Evolutionary conservation across 2,329 filamentous ascomycete genomes (phyloP).

Genomic region (Monilinia fructigena): DNA sequence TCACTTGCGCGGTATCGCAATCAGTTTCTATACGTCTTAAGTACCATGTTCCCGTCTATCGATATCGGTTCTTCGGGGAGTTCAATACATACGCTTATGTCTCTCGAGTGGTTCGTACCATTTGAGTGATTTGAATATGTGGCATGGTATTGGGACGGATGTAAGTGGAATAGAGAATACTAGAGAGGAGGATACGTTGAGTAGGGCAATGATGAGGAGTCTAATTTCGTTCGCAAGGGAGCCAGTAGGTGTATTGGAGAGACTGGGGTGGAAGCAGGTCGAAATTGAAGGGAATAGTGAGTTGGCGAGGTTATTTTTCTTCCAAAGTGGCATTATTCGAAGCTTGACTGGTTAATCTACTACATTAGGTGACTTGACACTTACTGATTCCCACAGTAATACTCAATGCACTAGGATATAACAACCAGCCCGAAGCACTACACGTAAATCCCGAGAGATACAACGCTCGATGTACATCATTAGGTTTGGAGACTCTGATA

Average conservation of each 20-base stretch:
- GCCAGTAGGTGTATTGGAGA: background rate
- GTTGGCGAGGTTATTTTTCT: background rate
- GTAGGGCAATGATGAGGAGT: background rate
- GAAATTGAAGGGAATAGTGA: background rate
- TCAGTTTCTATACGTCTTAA: slow-evolving; percentile 33
- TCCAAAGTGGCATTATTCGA: background rate
- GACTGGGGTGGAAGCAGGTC: background rate
- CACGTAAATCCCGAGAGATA: background rate
- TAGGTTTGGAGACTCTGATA: background rate
- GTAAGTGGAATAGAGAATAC: slow-evolving; percentile 16
- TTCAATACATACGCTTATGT: slow-evolving; percentile 39
- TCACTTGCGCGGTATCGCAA: slow-evolving; percentile 41
- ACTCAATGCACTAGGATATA: background rate
- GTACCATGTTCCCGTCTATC: slow-evolving; percentile 40
- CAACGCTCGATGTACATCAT: background rate
- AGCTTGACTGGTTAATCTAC: background rate
- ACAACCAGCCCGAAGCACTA: background rate
- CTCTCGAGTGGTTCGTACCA: slow-evolving; percentile 41
- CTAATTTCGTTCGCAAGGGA: background rate
- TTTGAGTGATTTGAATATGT: slow-evolving; percentile 36
- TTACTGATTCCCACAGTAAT: background rate
- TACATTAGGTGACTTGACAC: background rate
- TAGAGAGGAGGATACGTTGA: background rate
- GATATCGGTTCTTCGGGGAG: slow-evolving; percentile 43
- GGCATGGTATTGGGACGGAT: slow-evolving; percentile 8